Evolutionary conservation across 1,284 basidiomycete genomes (phyloP).

Genomic region (Pseudozyma pruni): DNA sequence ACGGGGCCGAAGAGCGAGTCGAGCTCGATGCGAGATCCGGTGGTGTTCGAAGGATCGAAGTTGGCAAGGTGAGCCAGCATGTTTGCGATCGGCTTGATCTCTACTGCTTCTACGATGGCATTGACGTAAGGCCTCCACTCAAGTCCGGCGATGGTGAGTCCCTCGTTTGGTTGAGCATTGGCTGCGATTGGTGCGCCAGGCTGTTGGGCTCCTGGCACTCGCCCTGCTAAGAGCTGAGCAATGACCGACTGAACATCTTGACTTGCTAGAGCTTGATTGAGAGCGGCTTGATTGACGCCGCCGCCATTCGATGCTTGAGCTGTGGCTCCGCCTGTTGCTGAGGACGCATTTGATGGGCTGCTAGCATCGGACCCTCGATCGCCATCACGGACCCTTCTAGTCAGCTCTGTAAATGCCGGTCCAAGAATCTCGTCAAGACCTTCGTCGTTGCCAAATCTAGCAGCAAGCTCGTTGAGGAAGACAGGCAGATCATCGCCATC

Average conservation of each 20-base stretch:
- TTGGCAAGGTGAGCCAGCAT: conserved; percentile 76
- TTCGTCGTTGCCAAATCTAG: conserved; percentile 68
- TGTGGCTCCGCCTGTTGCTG: not conserved
- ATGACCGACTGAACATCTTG: conserved; percentile 59
- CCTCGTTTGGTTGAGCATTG: conserved; percentile 37
- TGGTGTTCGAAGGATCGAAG: conserved; percentile 76
- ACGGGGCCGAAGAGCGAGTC: conserved; percentile 63
- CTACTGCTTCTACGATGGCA: conserved; percentile 82
- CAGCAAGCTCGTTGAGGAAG: conserved; percentile 71
- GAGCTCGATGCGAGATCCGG: conserved; percentile 70
- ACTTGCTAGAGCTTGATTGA: conserved; percentile 45
- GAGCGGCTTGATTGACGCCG: conserved; percentile 31
- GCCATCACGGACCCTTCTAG: conserved; percentile 55
- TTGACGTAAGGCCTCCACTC: conserved; percentile 86
- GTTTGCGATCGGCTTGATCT: conserved; percentile 83
- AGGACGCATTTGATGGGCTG: not conserved
- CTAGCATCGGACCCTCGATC: conserved; percentile 31
- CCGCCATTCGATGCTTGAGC: conserved; percentile 4
- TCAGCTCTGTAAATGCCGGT: conserved; percentile 65
- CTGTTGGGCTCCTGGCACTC: conserved; percentile 31
- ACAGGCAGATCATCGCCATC: conserved; percentile 68
- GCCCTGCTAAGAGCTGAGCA: conserved; percentile 52
- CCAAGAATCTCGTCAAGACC: conserved; percentile 70
- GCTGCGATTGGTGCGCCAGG: conserved; percentile 4
- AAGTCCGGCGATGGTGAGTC: conserved; percentile 68